Conservation (phyloP, 2,329 filamentous ascomycete genomes). For the Coniochaeta sp. region DNA sequence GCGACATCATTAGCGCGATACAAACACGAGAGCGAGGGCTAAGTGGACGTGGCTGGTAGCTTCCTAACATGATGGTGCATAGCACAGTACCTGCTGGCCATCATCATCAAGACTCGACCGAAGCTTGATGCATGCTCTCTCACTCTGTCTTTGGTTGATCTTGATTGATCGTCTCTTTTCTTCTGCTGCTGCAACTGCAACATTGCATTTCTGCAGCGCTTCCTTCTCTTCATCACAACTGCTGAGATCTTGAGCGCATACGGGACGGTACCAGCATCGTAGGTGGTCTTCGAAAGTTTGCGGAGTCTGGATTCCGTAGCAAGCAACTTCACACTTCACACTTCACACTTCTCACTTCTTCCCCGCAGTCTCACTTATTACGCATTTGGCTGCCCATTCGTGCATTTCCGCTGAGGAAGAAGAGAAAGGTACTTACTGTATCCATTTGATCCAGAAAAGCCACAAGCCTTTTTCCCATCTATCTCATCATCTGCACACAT, state of each 20-base stretch:
- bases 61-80: neutral
- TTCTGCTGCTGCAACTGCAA: neutral
- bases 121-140: neutral
- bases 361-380: slow-evolving; percentile 1
- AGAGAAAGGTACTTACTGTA: no score
- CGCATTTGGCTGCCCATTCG: neutral
- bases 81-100: no score
- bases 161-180: neutral
- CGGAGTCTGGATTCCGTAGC: neutral
- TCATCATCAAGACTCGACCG: neutral
- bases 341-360: no score
- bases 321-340: no score
- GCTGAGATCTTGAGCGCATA: neutral
- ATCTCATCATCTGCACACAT: neutral
- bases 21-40: no score
- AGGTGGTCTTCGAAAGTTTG: no score
- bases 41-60: neutral
- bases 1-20: neutral
- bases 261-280: neutral
- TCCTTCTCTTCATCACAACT: no score
- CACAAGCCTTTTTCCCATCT: neutral
- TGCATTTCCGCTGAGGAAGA: no score
- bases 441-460: neutral
- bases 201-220: no score
- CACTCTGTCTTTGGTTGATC: neutral